phyloP scores from a whole-genome alignment of 2,329 filamentous ascomycete genomes.

The Cladosporium colombiae region DNA sequence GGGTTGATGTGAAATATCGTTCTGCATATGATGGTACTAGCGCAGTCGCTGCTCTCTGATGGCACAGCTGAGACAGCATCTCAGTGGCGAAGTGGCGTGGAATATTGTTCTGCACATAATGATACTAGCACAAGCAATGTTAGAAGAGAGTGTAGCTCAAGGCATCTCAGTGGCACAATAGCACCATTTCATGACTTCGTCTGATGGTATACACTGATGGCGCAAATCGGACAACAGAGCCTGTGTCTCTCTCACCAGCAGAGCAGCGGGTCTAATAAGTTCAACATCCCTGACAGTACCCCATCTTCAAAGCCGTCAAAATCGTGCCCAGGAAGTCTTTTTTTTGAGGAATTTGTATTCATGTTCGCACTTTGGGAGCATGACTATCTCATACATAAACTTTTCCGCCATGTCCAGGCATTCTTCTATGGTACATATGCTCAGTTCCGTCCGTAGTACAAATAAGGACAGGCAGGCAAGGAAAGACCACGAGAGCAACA shows the following conservation, averaged over 20 bases:
- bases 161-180: background rate
- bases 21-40: background rate
- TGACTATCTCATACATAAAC: background rate
- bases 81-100: background rate
- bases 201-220: background rate
- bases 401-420: background rate
- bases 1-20: background rate
- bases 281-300: too few species aligned
- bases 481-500: slow-evolving; percentile 12
- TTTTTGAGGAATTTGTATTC: too few species aligned
- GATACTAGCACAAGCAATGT: background rate
- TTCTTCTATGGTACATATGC: background rate
- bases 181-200: background rate
- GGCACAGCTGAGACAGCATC: background rate
- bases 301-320: too few species aligned
- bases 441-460: background rate
- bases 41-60: background rate
- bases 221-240: too few species aligned
- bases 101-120: background rate
- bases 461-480: background rate
- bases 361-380: too few species aligned
- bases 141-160: background rate
- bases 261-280: too few species aligned
- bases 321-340: too few species aligned
- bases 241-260: too few species aligned